Evolutionary conservation across 1,139 yeast species (phyloP).

Genomic region (Yamadazyma triangularis): DNA sequence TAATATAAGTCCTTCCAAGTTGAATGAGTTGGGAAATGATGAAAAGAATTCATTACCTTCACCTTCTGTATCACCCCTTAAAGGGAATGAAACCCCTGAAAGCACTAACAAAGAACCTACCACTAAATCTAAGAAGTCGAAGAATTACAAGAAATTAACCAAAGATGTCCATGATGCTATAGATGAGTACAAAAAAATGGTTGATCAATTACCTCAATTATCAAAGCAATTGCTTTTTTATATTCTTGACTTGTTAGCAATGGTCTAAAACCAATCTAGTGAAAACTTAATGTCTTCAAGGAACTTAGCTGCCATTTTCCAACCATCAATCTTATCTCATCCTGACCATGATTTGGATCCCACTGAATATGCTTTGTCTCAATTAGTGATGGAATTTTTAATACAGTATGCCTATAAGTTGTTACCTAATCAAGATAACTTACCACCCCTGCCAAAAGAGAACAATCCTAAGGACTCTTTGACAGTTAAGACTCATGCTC

Average conservation of each 20-base stretch:
- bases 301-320: slow-evolving; percentile 92
- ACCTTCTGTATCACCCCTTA: slow-evolving; percentile 4
- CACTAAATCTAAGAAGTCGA: slow-evolving; percentile 19
- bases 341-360: slow-evolving; percentile 92
- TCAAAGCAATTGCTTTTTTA: slow-evolving; percentile 85
- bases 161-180: slow-evolving; percentile 68
- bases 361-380: slow-evolving; percentile 82
- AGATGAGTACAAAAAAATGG: slow-evolving; percentile 63
- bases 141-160: slow-evolving; percentile 39
- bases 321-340: slow-evolving; percentile 89
- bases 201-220: slow-evolving; percentile 61
- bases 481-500: background rate
- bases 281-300: slow-evolving; percentile 89
- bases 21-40: no score
- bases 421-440: slow-evolving; percentile 42
- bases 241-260: slow-evolving; percentile 77
- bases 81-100: slow-evolving; percentile 4
- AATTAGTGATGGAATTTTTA: slow-evolving; percentile 82
- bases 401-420: slow-evolving; percentile 81
- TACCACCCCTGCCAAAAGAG: background rate
- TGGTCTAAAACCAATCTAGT: slow-evolving; percentile 75
- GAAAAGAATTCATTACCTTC: slow-evolving; percentile 4
- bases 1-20: no score
- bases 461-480: background rate
- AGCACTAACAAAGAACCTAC: slow-evolving; percentile 1